A percentile compares a stretch with the other conserved stretches of the same genome.
These are phyloP conservation scores for Boletus smithii DNA, from an alignment of 1,284 basidiomycete species.

Conservation along the genomic window DNA sequence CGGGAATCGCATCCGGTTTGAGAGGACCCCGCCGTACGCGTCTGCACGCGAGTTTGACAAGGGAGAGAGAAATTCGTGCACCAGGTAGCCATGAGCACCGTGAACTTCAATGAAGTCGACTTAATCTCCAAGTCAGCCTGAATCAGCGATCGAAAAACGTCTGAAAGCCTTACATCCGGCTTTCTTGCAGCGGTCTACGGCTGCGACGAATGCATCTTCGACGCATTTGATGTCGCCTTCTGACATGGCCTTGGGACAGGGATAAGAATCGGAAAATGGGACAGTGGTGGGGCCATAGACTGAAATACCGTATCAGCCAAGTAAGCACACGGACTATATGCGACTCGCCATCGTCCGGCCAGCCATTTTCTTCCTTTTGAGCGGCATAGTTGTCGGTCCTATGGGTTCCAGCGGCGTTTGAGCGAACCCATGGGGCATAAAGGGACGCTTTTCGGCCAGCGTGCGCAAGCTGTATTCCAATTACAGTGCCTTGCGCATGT, in stretches of 20 bases:
- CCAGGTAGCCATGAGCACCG: slow-evolving; percentile 65
- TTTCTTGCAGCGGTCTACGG: slow-evolving; percentile 58
- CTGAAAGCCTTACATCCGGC: slow-evolving; percentile 54
- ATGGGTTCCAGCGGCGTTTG: slow-evolving; percentile 27
- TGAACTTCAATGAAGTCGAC: slow-evolving; percentile 84
- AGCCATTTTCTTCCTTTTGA: slow-evolving; percentile 49
- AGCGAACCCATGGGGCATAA: slow-evolving; percentile 44
- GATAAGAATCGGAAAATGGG: slow-evolving; percentile 47
- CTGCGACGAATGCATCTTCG: slow-evolving; percentile 63
- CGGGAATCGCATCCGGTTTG: slow-evolving; percentile 70
- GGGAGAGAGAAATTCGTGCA: slow-evolving; percentile 66
- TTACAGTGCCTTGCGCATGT: slow-evolving; percentile 45
- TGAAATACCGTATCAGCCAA: slow-evolving; percentile 12
- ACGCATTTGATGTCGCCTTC: slow-evolving; percentile 56
- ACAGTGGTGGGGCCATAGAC: slow-evolving; percentile 51
- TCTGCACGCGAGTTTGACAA: slow-evolving; percentile 70
- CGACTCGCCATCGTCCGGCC: slow-evolving; percentile 48
- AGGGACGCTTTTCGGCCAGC: slow-evolving; percentile 60
- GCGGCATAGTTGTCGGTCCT: slow-evolving; percentile 24
- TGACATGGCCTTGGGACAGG: slow-evolving; percentile 52
- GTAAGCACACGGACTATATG: not conserved
- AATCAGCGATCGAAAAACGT: not conserved
- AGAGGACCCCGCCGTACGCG: slow-evolving; percentile 69
- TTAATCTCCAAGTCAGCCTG: slow-evolving; percentile 22
- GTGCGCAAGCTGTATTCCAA: slow-evolving; percentile 63